Evolutionary conservation across 116 monocot genomes (phyloP), one percentile per base, ranked within the genome.

Genomic region (Phalaenopsis hybrid): DNA sequence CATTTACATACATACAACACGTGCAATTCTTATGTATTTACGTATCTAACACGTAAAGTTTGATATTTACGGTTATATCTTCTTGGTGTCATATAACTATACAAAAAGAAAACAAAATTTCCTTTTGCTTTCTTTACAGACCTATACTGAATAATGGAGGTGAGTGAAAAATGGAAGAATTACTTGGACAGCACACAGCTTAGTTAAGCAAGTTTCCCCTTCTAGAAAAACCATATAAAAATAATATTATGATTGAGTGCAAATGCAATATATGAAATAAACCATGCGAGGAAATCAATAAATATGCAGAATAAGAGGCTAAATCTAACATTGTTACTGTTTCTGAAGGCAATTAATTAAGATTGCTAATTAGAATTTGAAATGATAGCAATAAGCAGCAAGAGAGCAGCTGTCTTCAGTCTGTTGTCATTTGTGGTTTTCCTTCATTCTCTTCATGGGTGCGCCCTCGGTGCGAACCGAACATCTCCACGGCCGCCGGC

Each of bases 401-500:
- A 31, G 43, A 45, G 3, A 31, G 31, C 4, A 10, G 48, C n/a
- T 51, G 18, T 21, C 8, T 7, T 48, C n/a, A 51, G 3, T 50
- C 8, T 50, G 2, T 12, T 77, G 15, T 51, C 6, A 8, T 25
- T 49, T 50, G 6, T 8, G 9, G 18, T 37, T 46, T 21, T 77
- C 3, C 41, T 65, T 65, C 20, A 16, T 63, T 43, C 4, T 44
- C 63, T 65, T 44, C 57, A 51, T 50, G 5, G 16, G 63, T 4
- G 43, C 16, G 20, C 21, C 79, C 17, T 11, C 4, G 15, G 79
- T n/a, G 18, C 49, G 10, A 78, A 83, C 15, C 6, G 16, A 48
- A 70, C 83, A 41, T 8, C 74, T 20, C 61, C 44, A 45, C 8
- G 13, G 82, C n/a, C 79, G 10, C 79, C 79, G 45, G 79, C 83